phyloP scores from a whole-genome alignment of 1,284 basidiomycete species.

The Butyriboletus appendiculatus region DNA sequence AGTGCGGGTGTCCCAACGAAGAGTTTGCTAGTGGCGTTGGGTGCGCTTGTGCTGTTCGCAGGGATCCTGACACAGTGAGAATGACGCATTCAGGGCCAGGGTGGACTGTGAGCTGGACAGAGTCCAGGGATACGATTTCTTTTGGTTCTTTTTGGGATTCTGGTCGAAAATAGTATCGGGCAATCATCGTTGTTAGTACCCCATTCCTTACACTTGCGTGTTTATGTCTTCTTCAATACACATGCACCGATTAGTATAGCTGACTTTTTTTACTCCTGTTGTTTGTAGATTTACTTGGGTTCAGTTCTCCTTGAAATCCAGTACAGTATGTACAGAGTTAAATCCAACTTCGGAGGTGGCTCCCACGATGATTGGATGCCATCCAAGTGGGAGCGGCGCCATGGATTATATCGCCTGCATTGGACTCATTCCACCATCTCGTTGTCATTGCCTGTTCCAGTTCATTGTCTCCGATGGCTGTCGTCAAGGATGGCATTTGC shows the following conservation, averaged over 20 bases:
- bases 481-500: not conserved
- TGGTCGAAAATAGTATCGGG: not conserved
- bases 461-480: not conserved
- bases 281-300: slow-evolving; percentile 1
- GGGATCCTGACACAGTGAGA: not conserved
- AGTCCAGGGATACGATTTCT: not conserved
- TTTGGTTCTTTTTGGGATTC: not conserved
- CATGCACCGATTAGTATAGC: not conserved
- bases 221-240: not conserved
- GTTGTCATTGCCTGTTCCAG: not conserved
- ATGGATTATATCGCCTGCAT: too few relatives aligned
- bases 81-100: not conserved
- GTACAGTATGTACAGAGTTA: slow-evolving; percentile 1
- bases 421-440: not conserved
- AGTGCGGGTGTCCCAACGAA: slow-evolving; percentile 12
- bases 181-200: not conserved
- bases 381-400: not conserved
- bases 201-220: slow-evolving; percentile 1
- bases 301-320: slow-evolving; percentile 4
- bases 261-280: not conserved
- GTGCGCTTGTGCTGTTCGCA: slow-evolving; percentile 14
- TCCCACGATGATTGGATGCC: not conserved
- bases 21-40: slow-evolving; percentile 9
- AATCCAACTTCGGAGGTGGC: not conserved
- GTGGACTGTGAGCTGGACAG: not conserved